Evolutionary conservation across 192 early-diverging fungal species (phyloP).

Genomic region (Geranomyces michiganensis): DNA sequence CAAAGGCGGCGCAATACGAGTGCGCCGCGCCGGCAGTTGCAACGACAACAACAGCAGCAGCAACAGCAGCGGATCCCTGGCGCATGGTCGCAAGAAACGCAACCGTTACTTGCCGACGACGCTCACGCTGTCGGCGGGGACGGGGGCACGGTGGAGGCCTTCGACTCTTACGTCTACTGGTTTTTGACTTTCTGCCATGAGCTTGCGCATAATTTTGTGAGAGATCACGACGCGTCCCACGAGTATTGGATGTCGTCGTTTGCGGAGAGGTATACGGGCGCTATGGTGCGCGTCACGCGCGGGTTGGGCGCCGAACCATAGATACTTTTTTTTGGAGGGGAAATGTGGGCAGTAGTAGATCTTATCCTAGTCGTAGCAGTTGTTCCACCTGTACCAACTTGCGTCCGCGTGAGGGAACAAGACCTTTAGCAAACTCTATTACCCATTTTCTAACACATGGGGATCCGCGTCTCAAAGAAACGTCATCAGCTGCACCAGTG

Average conservation of each 20-base stretch:
- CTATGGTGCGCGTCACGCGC: constrained; percentile 11
- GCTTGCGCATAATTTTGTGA: constrained; percentile 76
- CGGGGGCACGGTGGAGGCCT: neutral
- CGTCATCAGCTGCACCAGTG: too few species aligned
- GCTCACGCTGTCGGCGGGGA: neutral
- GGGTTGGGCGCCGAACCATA: constrained; percentile 4
- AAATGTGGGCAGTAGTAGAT: too few species aligned
- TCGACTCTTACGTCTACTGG: constrained; percentile 71
- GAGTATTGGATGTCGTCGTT: constrained; percentile 83
- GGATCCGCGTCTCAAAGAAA: too few species aligned
- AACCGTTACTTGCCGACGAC: neutral
- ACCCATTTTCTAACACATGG: too few species aligned
- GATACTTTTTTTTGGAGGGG: too few species aligned
- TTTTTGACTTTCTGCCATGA: constrained; percentile 85
- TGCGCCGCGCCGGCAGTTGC: neutral
- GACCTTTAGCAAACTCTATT: too few species aligned
- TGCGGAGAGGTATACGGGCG: constrained; percentile 53
- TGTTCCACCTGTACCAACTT: too few species aligned
- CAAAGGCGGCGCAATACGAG: constrained; percentile 30
- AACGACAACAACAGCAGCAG: neutral
- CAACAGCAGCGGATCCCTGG: constrained; percentile 21
- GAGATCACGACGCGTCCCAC: constrained; percentile 70
- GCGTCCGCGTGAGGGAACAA: too few species aligned
- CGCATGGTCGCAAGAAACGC: neutral
- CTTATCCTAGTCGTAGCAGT: too few species aligned